These are phyloP conservation scores for Thielaviopsis populi DNA, from an alignment of 2,329 filamentous ascomycete genomes.

Conservation along the genomic window DNA sequence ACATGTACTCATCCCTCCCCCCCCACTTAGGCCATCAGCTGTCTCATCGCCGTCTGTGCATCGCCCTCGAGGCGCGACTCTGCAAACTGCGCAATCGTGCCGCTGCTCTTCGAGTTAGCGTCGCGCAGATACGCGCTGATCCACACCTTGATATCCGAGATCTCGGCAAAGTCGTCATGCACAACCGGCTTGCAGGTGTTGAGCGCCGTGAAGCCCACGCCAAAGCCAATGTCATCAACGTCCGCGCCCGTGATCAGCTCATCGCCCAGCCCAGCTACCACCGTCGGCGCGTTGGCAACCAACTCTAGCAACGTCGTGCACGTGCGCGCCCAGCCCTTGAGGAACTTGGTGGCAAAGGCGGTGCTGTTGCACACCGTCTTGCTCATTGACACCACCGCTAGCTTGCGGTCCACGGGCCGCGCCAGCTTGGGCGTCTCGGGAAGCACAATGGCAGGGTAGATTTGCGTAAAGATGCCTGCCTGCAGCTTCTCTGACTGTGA, in stretches of 20 bases:
- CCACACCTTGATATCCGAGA: slow-evolving; percentile 71
- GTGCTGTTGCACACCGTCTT: slow-evolving; percentile 80
- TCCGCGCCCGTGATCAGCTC: slow-evolving; percentile 76
- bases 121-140: slow-evolving; percentile 63
- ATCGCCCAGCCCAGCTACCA: slow-evolving; percentile 49
- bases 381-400: slow-evolving; percentile 80
- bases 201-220: slow-evolving; percentile 82
- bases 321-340: slow-evolving; percentile 82
- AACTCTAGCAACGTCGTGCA: slow-evolving; percentile 81
- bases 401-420: slow-evolving; percentile 79
- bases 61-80: slow-evolving; percentile 53
- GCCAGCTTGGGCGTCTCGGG: slow-evolving; percentile 79
- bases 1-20: no score
- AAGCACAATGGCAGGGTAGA: slow-evolving; percentile 79
- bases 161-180: slow-evolving; percentile 73
- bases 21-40: slow-evolving; percentile 10
- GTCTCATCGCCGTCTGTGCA: slow-evolving; percentile 15
- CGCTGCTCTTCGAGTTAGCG: slow-evolving; percentile 58
- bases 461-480: slow-evolving; percentile 59
- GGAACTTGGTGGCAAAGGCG: slow-evolving; percentile 66
- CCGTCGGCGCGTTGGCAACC: slow-evolving; percentile 68
- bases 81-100: slow-evolving; percentile 56
- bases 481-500: slow-evolving; percentile 70
- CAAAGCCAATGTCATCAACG: slow-evolving; percentile 88
- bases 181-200: slow-evolving; percentile 70